These are phyloP conservation scores for Stachybotrys elegans DNA, from an alignment of 2,329 filamentous ascomycete genomes.

Conservation along the genomic window DNA sequence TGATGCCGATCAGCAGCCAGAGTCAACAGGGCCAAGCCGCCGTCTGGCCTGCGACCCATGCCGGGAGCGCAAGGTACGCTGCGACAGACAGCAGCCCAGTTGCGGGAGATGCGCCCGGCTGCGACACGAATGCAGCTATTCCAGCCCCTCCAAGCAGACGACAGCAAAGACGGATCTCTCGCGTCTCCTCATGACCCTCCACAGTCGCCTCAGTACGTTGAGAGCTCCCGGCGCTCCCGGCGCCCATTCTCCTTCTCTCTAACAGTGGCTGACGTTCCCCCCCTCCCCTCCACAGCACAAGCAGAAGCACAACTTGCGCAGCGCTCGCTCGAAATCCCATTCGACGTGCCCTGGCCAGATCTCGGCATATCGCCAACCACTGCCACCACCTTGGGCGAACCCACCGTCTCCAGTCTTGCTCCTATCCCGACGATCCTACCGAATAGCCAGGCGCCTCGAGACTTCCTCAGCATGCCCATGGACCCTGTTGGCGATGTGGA, in stretches of 20 bases:
- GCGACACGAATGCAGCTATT: slow-evolving; percentile 5
- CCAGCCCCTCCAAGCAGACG: slow-evolving; percentile 3
- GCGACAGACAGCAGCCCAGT: slow-evolving; percentile 4
- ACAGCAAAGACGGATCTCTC: slow-evolving; percentile 5
- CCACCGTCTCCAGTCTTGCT: neutral
- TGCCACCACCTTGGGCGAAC: neutral
- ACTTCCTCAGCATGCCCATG: neutral
- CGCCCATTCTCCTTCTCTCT: neutral
- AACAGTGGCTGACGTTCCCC: neutral
- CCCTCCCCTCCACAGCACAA: neutral
- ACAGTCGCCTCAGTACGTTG: slow-evolving; percentile 3
- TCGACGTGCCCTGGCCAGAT: slow-evolving; percentile 3
- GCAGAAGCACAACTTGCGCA: slow-evolving; percentile 6
- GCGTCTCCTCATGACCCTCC: neutral
- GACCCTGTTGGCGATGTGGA: neutral
- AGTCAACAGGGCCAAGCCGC: too few relatives aligned
- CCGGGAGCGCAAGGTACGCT: slow-evolving; percentile 5
- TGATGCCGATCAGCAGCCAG: too few relatives aligned
- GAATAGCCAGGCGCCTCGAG: neutral
- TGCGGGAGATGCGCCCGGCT: slow-evolving; percentile 5
- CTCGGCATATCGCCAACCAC: neutral
- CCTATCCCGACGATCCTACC: neutral
- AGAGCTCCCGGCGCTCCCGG: too few relatives aligned
- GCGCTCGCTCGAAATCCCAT: neutral
- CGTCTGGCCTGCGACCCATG: too few relatives aligned